These are phyloP conservation scores for Protea cynaroides DNA, from an alignment of 164 flowering plant genomes.

Conservation along the genomic window DNA sequence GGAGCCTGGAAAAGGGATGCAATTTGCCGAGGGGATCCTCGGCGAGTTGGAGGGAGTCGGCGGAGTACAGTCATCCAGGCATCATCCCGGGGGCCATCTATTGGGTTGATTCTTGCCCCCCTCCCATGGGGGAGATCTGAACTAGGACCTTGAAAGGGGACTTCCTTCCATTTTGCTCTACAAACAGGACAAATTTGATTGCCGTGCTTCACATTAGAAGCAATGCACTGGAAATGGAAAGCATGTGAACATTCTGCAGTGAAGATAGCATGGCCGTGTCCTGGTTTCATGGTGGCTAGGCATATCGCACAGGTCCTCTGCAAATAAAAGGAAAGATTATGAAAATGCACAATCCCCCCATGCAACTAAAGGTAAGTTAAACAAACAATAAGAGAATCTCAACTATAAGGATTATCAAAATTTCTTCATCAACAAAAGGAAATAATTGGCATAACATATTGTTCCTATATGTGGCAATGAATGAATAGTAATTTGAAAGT, in stretches of 20 bases:
- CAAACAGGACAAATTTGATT: conserved; percentile 64
- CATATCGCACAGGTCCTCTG: conserved; percentile 64
- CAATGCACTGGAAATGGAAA: conserved; percentile 64
- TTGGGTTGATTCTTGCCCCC: conserved; percentile 29
- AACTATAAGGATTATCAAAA: no score
- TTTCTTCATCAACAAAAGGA: no score
- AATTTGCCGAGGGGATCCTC: conserved; percentile 29
- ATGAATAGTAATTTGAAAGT: no score
- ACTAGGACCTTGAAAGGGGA: conserved; percentile 42
- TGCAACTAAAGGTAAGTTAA: no score
- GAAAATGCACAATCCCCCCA: background rate
- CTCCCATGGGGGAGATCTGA: conserved; percentile 31
- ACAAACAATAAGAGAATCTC: no score
- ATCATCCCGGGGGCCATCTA: conserved; percentile 34
- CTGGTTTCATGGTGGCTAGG: conserved; percentile 48
- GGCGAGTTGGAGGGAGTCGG: conserved; percentile 42
- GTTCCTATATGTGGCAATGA: no score
- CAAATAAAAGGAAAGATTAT: conserved; percentile 8
- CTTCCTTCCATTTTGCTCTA: conserved; percentile 60
- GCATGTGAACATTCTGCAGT: conserved; percentile 93
- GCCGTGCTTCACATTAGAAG: conserved; percentile 64
- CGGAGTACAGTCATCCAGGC: conserved; percentile 35
- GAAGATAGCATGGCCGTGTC: conserved; percentile 56
- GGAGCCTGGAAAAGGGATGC: conserved; percentile 34
- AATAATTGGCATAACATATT: no score